A percentile compares a stretch with the other conserved stretches of the same genome.
phyloP scores from a whole-genome alignment of 768 basidiomycete genomes.

The Serendipita sp. region DNA sequence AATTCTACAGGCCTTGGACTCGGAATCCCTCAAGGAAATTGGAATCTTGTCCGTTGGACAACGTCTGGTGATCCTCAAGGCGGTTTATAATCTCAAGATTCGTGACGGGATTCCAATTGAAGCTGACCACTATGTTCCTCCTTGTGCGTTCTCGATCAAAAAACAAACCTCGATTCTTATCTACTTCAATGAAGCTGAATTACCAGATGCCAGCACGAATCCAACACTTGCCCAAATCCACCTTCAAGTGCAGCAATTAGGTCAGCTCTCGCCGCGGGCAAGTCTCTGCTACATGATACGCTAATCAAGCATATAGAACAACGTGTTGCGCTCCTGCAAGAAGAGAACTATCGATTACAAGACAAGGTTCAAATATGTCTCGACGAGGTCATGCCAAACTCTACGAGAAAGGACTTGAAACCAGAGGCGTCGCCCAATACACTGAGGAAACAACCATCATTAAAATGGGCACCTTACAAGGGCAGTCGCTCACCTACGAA shows the following conservation, averaged over 20 bases:
- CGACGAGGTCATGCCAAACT: conserved; percentile 36
- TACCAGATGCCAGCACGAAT: conserved; percentile 35
- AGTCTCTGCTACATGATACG: neutral
- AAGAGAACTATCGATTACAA: conserved; percentile 59
- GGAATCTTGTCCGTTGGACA: conserved; percentile 88
- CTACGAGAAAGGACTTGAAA: neutral
- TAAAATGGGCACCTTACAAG: conserved; percentile 79
- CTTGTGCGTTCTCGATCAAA: conserved; percentile 41
- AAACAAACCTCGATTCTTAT: conserved; percentile 14
- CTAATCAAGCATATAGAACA: conserved; percentile 25
- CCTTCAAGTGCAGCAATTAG: conserved; percentile 56
- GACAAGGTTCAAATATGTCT: conserved; percentile 44
- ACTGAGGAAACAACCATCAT: conserved; percentile 59
- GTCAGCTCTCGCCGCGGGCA: conserved; percentile 25
- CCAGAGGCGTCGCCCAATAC: neutral
- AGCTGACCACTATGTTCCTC: conserved; percentile 72
- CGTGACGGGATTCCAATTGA: conserved; percentile 71
- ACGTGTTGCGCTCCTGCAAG: conserved; percentile 60
- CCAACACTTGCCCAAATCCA: conserved; percentile 51
- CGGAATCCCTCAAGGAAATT: conserved; percentile 70
- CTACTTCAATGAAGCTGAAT: conserved; percentile 31
- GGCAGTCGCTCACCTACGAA: conserved; percentile 71
- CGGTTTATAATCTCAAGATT: conserved; percentile 79
- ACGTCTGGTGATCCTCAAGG: conserved; percentile 78
- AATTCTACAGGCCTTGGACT: conserved; percentile 65